phyloP scores from a whole-genome alignment of 169 alveolate species.

The Besnoitia besnoiti region DNA sequence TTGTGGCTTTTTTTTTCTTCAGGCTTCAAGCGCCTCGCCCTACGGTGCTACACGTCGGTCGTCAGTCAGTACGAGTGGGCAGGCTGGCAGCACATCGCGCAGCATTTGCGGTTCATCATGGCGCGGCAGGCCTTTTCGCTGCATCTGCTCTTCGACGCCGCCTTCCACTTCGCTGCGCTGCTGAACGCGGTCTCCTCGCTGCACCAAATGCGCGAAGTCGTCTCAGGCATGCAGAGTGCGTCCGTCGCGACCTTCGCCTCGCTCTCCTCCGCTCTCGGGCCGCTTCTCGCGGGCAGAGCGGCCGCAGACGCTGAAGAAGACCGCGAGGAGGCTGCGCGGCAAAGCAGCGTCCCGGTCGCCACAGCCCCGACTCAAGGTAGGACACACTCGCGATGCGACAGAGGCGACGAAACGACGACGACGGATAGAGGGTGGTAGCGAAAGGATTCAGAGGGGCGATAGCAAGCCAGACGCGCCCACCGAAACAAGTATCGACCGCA shows the following conservation, averaged over 20 bases:
- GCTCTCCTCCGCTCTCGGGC: constrained; percentile 2
- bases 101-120: constrained; percentile 76
- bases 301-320: too few species aligned
- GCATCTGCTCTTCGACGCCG: constrained; percentile 66
- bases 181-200: constrained; percentile 64
- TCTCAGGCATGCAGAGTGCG: background rate
- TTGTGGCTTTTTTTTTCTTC: background rate
- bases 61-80: constrained; percentile 65
- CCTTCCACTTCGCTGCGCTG: constrained; percentile 68
- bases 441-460: too few species aligned
- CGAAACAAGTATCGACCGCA: too few species aligned
- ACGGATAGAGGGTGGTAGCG: background rate
- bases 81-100: constrained; percentile 72
- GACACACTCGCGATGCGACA: background rate
- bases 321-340: too few species aligned
- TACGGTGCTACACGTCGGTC: constrained; percentile 72
- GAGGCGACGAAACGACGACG: background rate
- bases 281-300: too few species aligned
- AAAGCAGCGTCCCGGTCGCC: background rate
- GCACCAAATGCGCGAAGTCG: constrained; percentile 34
- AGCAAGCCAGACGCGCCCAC: too few species aligned
- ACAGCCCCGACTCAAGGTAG: background rate
- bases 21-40: constrained; percentile 75
- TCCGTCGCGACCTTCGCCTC: background rate
- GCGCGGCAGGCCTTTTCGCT: constrained; percentile 75